Evolutionary conservation across 1,139 yeast species (phyloP).

Genomic region (Yamadazyma sp.): DNA sequence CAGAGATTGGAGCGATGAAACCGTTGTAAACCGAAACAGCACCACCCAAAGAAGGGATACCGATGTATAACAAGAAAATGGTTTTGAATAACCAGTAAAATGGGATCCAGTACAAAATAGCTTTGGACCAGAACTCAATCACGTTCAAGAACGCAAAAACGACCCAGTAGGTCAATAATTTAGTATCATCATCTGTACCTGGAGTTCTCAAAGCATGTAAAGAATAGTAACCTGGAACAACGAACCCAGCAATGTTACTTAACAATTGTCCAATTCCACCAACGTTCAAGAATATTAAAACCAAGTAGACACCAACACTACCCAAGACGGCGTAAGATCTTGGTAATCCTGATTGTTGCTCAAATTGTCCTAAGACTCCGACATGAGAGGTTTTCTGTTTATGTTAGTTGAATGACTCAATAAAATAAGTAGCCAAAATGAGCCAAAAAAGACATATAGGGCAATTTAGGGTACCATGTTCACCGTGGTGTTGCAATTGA

Average conservation of each 20-base stretch:
- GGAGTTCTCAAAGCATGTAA: constrained; percentile 78
- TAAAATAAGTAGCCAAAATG: neutral
- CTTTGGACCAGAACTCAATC: constrained; percentile 92
- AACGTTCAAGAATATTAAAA: constrained; percentile 79
- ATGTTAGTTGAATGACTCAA: neutral
- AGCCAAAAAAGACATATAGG: neutral
- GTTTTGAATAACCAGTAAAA: constrained; percentile 95
- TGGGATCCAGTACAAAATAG: constrained; percentile 92
- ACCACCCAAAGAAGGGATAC: constrained; percentile 86
- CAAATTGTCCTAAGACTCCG: constrained; percentile 42
- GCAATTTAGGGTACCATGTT: neutral
- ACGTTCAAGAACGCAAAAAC: constrained; percentile 90
- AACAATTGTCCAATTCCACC: constrained; percentile 94
- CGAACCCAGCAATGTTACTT: constrained; percentile 90
- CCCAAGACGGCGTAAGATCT: constrained; percentile 83
- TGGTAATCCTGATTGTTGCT: constrained; percentile 72
- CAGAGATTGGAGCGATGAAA: constrained; percentile 72
- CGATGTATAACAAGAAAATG: constrained; percentile 80
- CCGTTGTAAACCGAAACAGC: constrained; percentile 67
- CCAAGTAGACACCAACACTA: constrained; percentile 61
- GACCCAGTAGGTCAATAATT: constrained; percentile 93
- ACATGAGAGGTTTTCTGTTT: constrained; percentile 9
- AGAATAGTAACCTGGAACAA: constrained; percentile 87
- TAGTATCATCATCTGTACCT: constrained; percentile 72
- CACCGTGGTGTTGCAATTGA: neutral